A percentile compares a stretch with the other conserved stretches of the same genome.
These are phyloP conservation scores for Suhomyces emberorum DNA, from an alignment of 805 yeast species.

Conservation along the genomic window DNA sequence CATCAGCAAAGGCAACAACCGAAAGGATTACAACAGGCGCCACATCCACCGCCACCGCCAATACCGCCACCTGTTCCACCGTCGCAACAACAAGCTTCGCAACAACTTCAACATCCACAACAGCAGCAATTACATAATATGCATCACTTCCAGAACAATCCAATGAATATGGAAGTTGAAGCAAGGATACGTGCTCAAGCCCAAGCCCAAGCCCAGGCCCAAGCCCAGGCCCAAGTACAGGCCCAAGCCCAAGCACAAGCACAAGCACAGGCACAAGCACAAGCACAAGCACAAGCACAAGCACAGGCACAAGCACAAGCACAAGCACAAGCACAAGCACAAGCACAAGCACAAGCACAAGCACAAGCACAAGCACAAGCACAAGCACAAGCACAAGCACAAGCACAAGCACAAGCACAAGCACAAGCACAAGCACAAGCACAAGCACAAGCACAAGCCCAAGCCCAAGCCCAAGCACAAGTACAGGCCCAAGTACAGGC, in stretches of 20 bases:
- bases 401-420: conserved; percentile 1
- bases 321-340: conserved; percentile 18
- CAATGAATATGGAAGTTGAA: no score
- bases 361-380: conserved; percentile 6
- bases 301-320: conserved; percentile 9
- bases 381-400: conserved; percentile 1
- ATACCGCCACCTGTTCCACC: no score
- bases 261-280: conserved; percentile 4
- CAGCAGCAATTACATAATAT: no score
- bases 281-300: conserved; percentile 5
- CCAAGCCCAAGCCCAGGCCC: conserved; percentile 16
- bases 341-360: conserved; percentile 15
- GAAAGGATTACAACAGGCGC: no score
- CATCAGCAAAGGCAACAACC: no score
- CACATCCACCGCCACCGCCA: no score
- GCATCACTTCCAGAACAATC: no score
- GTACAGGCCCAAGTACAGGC: conserved; percentile 1
- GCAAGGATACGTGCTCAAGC: no score
- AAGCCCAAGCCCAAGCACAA: conserved; percentile 7
- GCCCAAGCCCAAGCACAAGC: conserved; percentile 2
- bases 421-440: conserved; percentile 3
- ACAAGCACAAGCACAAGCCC: conserved; percentile 13
- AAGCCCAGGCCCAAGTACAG: conserved; percentile 17
- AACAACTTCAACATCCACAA: conserved; percentile 10
- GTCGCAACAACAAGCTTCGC: no score